Conservation (phyloP, 1,284 basidiomycete genomes). For the Afroboletus lepidellus region DNA sequence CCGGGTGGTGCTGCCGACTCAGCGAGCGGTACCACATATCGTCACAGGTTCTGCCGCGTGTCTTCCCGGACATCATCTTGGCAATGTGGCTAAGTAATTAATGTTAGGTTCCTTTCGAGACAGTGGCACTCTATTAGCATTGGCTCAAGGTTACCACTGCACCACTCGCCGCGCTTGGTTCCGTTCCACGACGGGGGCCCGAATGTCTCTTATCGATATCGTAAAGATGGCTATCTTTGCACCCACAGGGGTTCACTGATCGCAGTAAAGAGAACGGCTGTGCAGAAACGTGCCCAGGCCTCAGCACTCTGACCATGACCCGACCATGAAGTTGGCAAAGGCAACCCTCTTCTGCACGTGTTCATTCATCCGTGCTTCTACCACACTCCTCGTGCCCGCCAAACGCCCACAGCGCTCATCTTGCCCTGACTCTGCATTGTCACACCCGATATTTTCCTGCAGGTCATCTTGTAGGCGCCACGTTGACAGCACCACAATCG, state of each 20-base stretch:
- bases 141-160: no score
- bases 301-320: background rate
- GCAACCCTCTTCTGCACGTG: slow-evolving; percentile 20
- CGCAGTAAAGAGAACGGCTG: background rate
- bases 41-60: slow-evolving; percentile 6
- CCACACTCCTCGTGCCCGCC: slow-evolving; percentile 18
- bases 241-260: background rate
- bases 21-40: background rate
- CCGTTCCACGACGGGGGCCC: slow-evolving; percentile 5
- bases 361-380: slow-evolving; percentile 16
- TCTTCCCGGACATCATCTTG: slow-evolving; percentile 1
- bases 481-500: slow-evolving; percentile 6
- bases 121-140: background rate
- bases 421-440: slow-evolving; percentile 15
- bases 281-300: slow-evolving; percentile 2
- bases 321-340: background rate
- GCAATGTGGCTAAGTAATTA: background rate
- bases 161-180: background rate
- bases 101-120: background rate
- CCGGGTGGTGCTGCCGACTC: slow-evolving; percentile 10
- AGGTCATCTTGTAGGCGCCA: slow-evolving; percentile 26
- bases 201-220: slow-evolving; percentile 5
- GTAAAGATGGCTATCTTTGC: background rate
- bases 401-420: slow-evolving; percentile 4
- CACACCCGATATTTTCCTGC: slow-evolving; percentile 18